A percentile compares a stretch with the other conserved stretches of the same genome.
phyloP scores from a whole-genome alignment of 106 monocot species.

The Dendrobium huoshanense region DNA sequence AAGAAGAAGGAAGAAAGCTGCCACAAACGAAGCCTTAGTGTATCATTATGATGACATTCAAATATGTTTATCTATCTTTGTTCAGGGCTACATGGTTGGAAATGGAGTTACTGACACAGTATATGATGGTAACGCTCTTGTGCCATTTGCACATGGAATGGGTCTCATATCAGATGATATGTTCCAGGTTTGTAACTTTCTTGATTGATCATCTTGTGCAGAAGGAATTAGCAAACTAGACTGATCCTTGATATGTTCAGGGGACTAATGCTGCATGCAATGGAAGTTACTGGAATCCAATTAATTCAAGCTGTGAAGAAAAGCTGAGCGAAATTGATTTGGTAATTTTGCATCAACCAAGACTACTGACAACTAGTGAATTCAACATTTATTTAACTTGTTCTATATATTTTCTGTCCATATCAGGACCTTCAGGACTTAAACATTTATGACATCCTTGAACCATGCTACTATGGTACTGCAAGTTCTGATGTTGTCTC shows the following conservation, averaged over 20 bases:
- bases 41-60: no score
- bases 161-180: constrained; percentile 79
- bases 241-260: constrained; percentile 25
- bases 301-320: constrained; percentile 16
- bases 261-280: constrained; percentile 57
- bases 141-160: constrained; percentile 97
- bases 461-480: constrained; percentile 78
- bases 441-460: constrained; percentile 87
- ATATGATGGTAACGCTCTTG: constrained; percentile 88
- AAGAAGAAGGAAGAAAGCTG: no score
- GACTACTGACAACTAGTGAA: background rate
- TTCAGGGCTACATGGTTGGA: constrained; percentile 86
- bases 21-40: no score
- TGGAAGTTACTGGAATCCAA: constrained; percentile 83
- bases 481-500: constrained; percentile 26
- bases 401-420: background rate
- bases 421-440: constrained; percentile 43
- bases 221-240: background rate
- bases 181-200: constrained; percentile 37
- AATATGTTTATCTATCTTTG: background rate
- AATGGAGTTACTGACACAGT: constrained; percentile 67
- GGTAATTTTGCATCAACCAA: constrained; percentile 28
- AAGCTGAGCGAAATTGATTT: constrained; percentile 45
- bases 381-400: background rate
- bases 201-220: background rate